Conservation (phyloP, 805 yeast species). For the Yueomyces sinensis region DNA sequence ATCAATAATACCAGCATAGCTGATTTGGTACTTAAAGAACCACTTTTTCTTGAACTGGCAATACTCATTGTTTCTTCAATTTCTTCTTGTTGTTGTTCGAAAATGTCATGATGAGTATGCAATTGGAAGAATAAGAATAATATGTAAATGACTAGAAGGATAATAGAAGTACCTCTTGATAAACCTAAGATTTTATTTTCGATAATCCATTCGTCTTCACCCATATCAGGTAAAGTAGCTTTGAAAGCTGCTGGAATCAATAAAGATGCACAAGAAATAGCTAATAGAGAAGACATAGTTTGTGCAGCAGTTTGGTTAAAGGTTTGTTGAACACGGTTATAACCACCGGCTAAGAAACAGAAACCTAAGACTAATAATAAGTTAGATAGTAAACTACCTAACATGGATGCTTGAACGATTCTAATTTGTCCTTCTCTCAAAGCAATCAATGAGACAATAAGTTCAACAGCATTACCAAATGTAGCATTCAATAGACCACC, state of each 20-base stretch:
- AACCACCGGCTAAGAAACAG: conserved; percentile 88
- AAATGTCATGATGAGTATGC: conserved; percentile 67
- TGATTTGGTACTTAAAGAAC: conserved; percentile 35
- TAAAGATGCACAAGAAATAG: conserved; percentile 78
- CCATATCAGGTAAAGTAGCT: conserved; percentile 46
- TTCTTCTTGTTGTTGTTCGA: conserved; percentile 41
- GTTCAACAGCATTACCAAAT: conserved; percentile 94
- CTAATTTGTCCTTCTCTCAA: conserved; percentile 73
- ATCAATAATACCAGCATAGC: conserved; percentile 41
- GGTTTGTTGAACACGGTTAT: conserved; percentile 68
- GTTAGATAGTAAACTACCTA: conserved; percentile 86
- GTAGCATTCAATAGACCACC: conserved; percentile 96
- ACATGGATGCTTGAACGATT: conserved; percentile 94
- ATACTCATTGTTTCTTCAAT: conserved; percentile 24
- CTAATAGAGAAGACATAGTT: conserved; percentile 90
- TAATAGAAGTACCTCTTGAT: conserved; percentile 76
- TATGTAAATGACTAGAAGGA: conserved; percentile 63
- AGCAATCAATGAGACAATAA: conserved; percentile 88
- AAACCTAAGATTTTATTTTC: conserved; percentile 45
- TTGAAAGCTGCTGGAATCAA: conserved; percentile 94
- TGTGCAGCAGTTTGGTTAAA: conserved; percentile 97
- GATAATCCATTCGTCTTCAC: conserved; percentile 23
- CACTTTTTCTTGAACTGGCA: conserved; percentile 10
- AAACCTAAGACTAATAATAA: conserved; percentile 86
- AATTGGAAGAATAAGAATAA: conserved; percentile 80